Base-by-base conservation (phyloP, 2,329 filamentous ascomycete genomes). In the Aspergillus luchuensis region DNA sequence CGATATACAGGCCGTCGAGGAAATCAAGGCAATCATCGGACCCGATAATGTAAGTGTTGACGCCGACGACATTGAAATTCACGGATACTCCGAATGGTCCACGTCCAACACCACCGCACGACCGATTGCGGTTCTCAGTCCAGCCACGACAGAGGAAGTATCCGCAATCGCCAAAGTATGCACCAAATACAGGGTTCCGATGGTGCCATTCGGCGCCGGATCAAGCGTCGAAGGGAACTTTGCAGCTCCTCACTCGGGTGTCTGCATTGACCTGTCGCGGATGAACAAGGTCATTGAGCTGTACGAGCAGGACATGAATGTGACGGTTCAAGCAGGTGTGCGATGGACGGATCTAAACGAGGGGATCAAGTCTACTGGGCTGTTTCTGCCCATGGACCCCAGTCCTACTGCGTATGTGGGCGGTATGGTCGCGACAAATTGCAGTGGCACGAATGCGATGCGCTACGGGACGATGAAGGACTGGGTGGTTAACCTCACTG, bases 391-490 rank as follows among this genome's bases (percentile, higher is more conserved):
- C 39, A 56, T 56, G 53, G 53, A 56, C 25, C 53, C 53, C 10
- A 25, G 53, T 36, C 53, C 53, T 13, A 56, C 53, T 7, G 53
- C 53, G n/a, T 56, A 56, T 21, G 28, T 47, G 0, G 53, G 53
- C 0, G 53, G 53, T 10, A 56, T 56, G 53, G 43, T 56, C 1
- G 53, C 53, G n/a, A 56, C 53, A 1, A 56, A 56, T 33, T 56
- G 53, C 53, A 56, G 53, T 30, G 84, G 84, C 0, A 86, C 84
- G 0, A 85, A 86, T 65, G 83, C 84, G 0, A 79, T 84, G 57
- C 79, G 87, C 56, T 91, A 91, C 67, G 89, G 89, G 0, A 90
- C 88, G 0, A 91, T 91, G 89, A 89, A 88, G 66, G 89, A 91
- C 63, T 91, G 87, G 81, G 88, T 91, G 1, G 77, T 91, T 57